A percentile compares a stretch with the other conserved stretches of the same genome.
Conservation (phyloP, 192 early-diverging fungal species). For the Linnemannia zychae region DNA sequence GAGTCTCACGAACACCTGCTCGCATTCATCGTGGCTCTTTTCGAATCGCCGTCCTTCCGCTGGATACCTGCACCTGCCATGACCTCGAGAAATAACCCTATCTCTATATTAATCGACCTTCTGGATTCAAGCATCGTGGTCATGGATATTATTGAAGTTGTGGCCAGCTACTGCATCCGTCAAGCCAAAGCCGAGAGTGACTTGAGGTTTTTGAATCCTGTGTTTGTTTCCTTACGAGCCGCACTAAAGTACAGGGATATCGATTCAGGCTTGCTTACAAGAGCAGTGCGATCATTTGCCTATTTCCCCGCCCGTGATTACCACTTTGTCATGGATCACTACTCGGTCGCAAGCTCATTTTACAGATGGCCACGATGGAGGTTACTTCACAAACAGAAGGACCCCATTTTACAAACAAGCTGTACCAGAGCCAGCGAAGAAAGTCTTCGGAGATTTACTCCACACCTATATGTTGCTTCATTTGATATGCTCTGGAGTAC, state of each 20-base stretch:
- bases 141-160: neutral
- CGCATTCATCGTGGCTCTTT: neutral
- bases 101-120: neutral
- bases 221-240: neutral
- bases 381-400: neutral
- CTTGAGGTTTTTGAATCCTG: neutral
- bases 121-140: neutral
- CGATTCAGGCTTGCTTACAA: neutral
- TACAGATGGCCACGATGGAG: neutral
- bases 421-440: neutral
- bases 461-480: neutral
- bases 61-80: neutral
- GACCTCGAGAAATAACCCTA: neutral
- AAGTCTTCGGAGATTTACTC: neutral
- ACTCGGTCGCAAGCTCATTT: neutral
- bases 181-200: neutral
- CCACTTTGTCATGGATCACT: neutral
- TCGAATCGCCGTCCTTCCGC: neutral
- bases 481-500: neutral
- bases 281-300: neutral
- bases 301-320: neutral
- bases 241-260: neutral
- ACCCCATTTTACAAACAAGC: neutral
- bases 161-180: neutral
- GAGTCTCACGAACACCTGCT: neutral